Percentiles rank a stretch among this genome's conserved stretches.
phyloP scores from a whole-genome alignment of 2,329 filamentous ascomycete species.

The Penicillium sp. region DNA sequence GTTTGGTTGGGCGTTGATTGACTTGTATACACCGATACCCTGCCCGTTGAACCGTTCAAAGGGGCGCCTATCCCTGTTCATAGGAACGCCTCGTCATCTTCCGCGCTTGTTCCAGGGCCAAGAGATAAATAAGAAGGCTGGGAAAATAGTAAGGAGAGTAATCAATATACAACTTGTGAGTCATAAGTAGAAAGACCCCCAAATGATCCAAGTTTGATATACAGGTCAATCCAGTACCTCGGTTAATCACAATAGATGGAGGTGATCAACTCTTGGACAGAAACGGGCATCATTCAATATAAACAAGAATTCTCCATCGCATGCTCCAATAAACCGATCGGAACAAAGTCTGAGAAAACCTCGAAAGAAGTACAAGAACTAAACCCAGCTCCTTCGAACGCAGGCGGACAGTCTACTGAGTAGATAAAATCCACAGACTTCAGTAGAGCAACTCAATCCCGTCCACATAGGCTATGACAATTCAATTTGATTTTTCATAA shows the following conservation, averaged over 20 bases:
- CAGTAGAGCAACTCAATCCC: too few species aligned
- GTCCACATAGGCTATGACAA: too few species aligned
- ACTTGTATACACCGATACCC: not conserved
- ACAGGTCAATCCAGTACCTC: not conserved
- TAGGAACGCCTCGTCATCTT: not conserved
- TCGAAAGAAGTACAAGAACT: not conserved
- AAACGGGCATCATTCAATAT: not conserved
- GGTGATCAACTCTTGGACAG: too few species aligned
- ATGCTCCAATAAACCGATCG: not conserved
- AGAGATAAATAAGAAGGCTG: not conserved
- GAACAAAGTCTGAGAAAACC: not conserved
- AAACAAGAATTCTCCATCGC: not conserved
- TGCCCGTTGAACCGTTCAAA: too few species aligned
- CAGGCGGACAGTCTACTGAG: too few species aligned
- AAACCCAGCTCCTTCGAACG: too few species aligned
- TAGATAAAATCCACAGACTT: too few species aligned
- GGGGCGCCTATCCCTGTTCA: not conserved
- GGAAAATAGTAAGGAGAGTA: not conserved
- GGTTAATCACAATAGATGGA: too few species aligned
- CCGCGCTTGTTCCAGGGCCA: not conserved
- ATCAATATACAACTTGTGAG: not conserved
- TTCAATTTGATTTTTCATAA: too few species aligned
- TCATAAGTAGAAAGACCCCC: not conserved
- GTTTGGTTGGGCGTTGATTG: constrained; percentile 2
- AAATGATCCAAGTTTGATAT: not conserved